Percentiles rank a stretch among this genome's conserved stretches.
Conservation (phyloP, 805 yeast species). For the Saccharomyces jurei region DNA sequence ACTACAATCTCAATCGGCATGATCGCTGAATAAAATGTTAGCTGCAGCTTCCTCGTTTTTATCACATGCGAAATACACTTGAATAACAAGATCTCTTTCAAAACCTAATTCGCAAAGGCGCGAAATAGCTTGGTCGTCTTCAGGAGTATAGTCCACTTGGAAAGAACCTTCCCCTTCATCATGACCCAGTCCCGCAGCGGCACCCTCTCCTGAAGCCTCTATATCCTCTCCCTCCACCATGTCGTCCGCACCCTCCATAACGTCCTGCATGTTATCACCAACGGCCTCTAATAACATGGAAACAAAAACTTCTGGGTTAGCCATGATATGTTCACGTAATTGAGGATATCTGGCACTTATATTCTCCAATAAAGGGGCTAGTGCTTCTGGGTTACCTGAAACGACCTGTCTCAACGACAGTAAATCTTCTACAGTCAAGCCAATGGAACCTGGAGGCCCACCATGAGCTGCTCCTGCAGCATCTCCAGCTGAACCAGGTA, state of each 20-base stretch:
- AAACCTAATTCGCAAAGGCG: conserved; percentile 91
- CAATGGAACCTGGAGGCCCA: conserved; percentile 35
- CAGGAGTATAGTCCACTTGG: conserved; percentile 44
- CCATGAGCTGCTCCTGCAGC: conserved; percentile 20
- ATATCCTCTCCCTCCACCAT: conserved; percentile 27
- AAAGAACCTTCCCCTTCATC: conserved; percentile 35
- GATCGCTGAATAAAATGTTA: conserved; percentile 69
- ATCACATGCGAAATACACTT: conserved; percentile 95
- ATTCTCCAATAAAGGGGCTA: conserved; percentile 77
- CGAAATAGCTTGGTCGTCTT: conserved; percentile 81
- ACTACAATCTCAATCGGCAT: conserved; percentile 27
- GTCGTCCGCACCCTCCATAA: conserved; percentile 24
- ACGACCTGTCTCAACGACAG: conserved; percentile 66
- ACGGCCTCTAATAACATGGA: conserved; percentile 57
- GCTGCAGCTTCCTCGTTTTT: conserved; percentile 96
- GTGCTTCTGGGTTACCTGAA: conserved; percentile 78
- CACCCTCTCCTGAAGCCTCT: conserved; percentile 12
- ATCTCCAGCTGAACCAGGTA: conserved; percentile 25
- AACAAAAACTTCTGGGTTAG: conserved; percentile 84
- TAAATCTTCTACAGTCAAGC: conserved; percentile 39
- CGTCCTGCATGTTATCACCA: conserved; percentile 47
- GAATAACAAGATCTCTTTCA: conserved; percentile 77
- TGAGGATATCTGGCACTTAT: conserved; percentile 78
- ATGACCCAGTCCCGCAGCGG: conserved; percentile 15
- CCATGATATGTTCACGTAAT: conserved; percentile 67